Evolutionary conservation across 805 yeast genomes (phyloP).

Genomic region (Ogataea sp.): DNA sequence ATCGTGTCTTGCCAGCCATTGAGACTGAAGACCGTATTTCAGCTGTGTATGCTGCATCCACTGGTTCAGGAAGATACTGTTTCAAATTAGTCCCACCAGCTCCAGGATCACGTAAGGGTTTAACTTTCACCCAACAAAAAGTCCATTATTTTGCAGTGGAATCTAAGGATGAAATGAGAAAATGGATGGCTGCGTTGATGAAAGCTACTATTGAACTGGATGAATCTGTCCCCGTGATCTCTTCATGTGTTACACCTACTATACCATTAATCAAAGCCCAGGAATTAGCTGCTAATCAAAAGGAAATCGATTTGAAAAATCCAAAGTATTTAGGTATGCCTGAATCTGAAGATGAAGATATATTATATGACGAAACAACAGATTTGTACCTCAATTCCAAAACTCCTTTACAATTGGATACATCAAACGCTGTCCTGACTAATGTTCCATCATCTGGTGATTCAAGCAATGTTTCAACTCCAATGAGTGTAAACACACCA

Average conservation of each 20-base stretch:
- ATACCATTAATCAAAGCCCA: constrained; percentile 83
- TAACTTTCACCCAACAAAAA: constrained; percentile 93
- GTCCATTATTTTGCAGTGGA: constrained; percentile 96
- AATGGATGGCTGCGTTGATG: constrained; percentile 92
- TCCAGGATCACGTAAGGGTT: constrained; percentile 91
- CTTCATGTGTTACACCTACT: constrained; percentile 94
- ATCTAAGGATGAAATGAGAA: constrained; percentile 81
- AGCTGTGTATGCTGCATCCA: constrained; percentile 83
- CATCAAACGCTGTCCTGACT: not conserved
- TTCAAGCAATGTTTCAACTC: not conserved
- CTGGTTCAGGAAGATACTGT: constrained; percentile 90
- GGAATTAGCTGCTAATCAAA: constrained; percentile 60
- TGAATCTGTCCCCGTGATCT: constrained; percentile 83
- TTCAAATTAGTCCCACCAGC: constrained; percentile 95
- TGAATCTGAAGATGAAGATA: not conserved
- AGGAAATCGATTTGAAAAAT: not conserved
- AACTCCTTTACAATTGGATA: not conserved
- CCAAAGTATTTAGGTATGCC: not conserved
- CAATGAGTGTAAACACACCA: constrained; percentile 2
- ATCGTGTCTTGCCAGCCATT: constrained; percentile 74
- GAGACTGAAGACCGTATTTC: constrained; percentile 72
- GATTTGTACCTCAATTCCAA: no score
- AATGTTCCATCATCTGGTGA: not conserved
- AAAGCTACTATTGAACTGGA: constrained; percentile 95
- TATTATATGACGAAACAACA: no score